A percentile compares a stretch with the other conserved stretches of the same genome.
Conservation (phyloP, 805 yeast genomes). For the Barnettozyma salicaria region DNA sequence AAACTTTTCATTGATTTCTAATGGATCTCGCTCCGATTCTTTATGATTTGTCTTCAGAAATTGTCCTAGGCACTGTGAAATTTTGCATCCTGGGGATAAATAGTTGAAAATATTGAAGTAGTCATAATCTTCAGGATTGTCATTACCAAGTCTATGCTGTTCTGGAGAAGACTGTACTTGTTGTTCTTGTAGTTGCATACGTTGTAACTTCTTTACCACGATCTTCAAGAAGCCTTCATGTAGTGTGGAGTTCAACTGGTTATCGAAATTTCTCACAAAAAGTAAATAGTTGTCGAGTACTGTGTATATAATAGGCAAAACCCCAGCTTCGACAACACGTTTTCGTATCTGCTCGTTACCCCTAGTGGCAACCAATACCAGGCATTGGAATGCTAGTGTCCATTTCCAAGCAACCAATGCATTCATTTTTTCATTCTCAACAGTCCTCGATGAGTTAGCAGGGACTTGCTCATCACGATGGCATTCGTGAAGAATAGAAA, state of each 20-base stretch:
- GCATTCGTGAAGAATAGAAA: slow-evolving; percentile 81
- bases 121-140: slow-evolving; percentile 3
- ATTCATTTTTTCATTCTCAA: slow-evolving; percentile 29
- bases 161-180: not conserved
- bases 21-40: not conserved
- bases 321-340: slow-evolving; percentile 86
- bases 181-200: slow-evolving; percentile 1
- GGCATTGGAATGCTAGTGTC: slow-evolving; percentile 90
- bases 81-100: not conserved
- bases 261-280: slow-evolving; percentile 31
- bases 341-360: slow-evolving; percentile 84
- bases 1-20: slow-evolving; percentile 10
- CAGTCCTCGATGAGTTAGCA: slow-evolving; percentile 13
- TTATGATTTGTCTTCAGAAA: not conserved
- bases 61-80: not conserved
- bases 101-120: slow-evolving; percentile 3
- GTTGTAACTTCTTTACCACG: slow-evolving; percentile 11
- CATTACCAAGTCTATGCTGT: not conserved
- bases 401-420: slow-evolving; percentile 91
- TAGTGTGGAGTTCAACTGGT: slow-evolving; percentile 12
- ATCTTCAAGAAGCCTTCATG: slow-evolving; percentile 15
- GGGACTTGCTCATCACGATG: slow-evolving; percentile 5
- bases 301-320: slow-evolving; percentile 86
- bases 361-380: slow-evolving; percentile 85
- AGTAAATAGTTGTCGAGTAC: slow-evolving; percentile 79